phyloP scores from a whole-genome alignment of 805 yeast genomes.

The Kodamaea jinghongensis region DNA sequence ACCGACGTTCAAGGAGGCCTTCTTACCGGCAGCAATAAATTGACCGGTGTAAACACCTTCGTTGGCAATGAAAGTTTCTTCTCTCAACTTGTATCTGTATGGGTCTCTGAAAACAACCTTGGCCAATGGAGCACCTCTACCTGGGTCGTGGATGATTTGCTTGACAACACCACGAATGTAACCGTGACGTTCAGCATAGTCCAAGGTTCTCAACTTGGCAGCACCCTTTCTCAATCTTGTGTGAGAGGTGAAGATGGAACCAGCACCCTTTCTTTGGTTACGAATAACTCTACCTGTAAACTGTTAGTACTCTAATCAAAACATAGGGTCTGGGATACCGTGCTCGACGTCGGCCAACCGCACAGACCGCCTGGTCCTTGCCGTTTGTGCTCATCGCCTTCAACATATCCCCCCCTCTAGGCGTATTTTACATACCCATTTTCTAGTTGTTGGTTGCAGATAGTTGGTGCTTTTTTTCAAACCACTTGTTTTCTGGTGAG shows the following conservation, averaged over 20 bases:
- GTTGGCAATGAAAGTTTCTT: conserved; percentile 98
- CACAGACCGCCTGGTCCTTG: no score
- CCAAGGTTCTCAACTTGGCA: conserved; percentile 98
- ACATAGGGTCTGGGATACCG: no score
- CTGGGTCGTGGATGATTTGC: conserved; percentile 98
- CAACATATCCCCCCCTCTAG: no score
- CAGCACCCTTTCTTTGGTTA: conserved; percentile 99
- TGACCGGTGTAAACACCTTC: conserved; percentile 99
- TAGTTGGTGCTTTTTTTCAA: no score
- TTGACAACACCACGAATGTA: conserved; percentile 99
- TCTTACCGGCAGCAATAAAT: conserved; percentile 98
- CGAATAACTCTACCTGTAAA: conserved; percentile 96
- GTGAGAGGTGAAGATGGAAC: conserved; percentile 99
- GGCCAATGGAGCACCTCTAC: conserved; percentile 99
- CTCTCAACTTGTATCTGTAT: conserved; percentile 96
- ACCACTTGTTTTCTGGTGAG: no score
- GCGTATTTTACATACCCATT: neutral
- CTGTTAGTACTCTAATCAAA: conserved; percentile 2
- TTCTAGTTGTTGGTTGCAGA: neutral
- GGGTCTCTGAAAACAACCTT: conserved; percentile 98
- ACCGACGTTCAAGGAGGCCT: conserved; percentile 95
- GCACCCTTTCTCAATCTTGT: conserved; percentile 99
- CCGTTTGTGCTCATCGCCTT: no score
- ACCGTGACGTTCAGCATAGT: conserved; percentile 99
- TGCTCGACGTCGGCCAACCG: no score